Conservation (phyloP, 1,139 yeast genomes). For the Yamadazyma triangularis region DNA sequence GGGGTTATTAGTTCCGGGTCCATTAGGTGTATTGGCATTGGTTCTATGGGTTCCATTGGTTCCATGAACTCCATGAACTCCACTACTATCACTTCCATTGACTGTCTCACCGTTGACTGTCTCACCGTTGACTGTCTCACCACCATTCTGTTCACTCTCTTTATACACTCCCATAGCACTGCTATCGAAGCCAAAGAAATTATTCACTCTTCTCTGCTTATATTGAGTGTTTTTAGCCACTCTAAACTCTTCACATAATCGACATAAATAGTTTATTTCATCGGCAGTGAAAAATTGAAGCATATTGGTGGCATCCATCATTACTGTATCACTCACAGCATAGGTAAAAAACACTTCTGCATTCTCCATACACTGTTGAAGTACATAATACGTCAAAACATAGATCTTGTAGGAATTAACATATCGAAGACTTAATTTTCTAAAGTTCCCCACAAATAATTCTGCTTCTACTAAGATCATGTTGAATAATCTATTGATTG, state of each 20-base stretch:
- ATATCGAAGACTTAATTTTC: conserved; percentile 35
- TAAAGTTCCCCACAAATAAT: conserved; percentile 41
- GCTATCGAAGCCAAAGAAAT: too few relatives aligned
- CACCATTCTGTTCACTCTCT: neutral
- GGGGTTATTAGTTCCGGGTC: neutral
- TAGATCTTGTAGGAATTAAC: conserved; percentile 39
- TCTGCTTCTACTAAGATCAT: conserved; percentile 39
- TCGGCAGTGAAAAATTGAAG: conserved; percentile 33
- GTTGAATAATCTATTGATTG: conserved; percentile 31
- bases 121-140: neutral
- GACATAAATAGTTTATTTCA: conserved; percentile 35
- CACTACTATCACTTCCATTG: too few relatives aligned
- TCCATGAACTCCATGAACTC: too few relatives aligned
- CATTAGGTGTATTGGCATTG: too few relatives aligned
- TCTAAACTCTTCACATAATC: conserved; percentile 38
- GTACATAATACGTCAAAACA: conserved; percentile 39
- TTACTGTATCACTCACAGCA: conserved; percentile 22
- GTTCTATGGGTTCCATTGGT: too few relatives aligned
- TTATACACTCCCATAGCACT: neutral
- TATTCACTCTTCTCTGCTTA: conserved; percentile 13
- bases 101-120: too few relatives aligned
- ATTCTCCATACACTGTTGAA: conserved; percentile 42
- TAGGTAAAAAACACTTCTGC: conserved; percentile 36
- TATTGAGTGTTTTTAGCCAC: conserved; percentile 34
- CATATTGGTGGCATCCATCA: conserved; percentile 39